Conservation (phyloP, 768 basidiomycete species). For the Exsudoporus frostii region DNA sequence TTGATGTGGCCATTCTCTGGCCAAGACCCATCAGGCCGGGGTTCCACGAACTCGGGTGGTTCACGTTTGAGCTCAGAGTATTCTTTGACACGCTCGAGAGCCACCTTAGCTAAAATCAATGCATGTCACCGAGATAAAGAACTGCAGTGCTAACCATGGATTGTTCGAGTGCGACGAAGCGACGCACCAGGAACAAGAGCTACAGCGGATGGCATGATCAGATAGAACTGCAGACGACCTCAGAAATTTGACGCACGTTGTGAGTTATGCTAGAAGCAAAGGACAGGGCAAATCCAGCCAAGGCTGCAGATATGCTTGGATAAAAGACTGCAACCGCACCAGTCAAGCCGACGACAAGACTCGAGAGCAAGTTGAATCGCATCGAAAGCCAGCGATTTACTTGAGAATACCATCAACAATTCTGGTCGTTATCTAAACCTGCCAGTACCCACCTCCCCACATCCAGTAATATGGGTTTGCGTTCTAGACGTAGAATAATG, state of each 20-base stretch:
- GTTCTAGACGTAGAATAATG: slow-evolving; percentile 34
- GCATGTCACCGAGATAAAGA: neutral
- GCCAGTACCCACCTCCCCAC: slow-evolving; percentile 64
- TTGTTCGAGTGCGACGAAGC: slow-evolving; percentile 87
- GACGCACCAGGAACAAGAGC: slow-evolving; percentile 68
- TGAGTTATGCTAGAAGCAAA: slow-evolving; percentile 76
- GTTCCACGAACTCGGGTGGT: slow-evolving; percentile 81
- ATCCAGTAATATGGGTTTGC: slow-evolving; percentile 85
- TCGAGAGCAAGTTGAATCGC: slow-evolving; percentile 81
- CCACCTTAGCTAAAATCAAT: slow-evolving; percentile 47
- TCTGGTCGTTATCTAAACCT: neutral
- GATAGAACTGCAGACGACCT: neutral
- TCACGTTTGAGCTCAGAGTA: slow-evolving; percentile 79
- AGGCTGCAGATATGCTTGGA: slow-evolving; percentile 70
- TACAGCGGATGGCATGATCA: slow-evolving; percentile 25
- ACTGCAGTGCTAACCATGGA: slow-evolving; percentile 63
- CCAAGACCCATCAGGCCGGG: slow-evolving; percentile 79
- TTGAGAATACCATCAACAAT: slow-evolving; percentile 26
- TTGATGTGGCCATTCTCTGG: slow-evolving; percentile 66
- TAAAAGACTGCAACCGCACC: slow-evolving; percentile 64
- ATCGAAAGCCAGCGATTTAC: slow-evolving; percentile 90
- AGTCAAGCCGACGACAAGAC: slow-evolving; percentile 68
- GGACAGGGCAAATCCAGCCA: slow-evolving; percentile 83
- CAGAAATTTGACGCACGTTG: slow-evolving; percentile 42
- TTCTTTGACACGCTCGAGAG: slow-evolving; percentile 87